Conservation (phyloP, 75 land plant genomes). For the Picea sitchensis region DNA sequence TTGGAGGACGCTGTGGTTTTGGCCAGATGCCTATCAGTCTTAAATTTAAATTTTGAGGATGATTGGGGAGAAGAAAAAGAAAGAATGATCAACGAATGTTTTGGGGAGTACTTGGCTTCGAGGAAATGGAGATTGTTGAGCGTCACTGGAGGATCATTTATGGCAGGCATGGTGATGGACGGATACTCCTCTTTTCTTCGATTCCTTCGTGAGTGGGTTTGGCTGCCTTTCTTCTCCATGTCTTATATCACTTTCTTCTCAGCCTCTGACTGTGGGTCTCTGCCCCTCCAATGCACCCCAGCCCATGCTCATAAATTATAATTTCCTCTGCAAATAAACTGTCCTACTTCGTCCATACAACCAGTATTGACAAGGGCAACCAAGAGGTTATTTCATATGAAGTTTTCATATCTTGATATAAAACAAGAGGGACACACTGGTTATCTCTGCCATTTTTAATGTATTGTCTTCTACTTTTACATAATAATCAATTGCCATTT, state of each 20-base stretch:
- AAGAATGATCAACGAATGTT: constrained; percentile 11
- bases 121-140: constrained; percentile 36
- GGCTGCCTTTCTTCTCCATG: constrained; percentile 18
- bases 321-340: too few species aligned
- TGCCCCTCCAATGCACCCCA: not conserved
- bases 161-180: constrained; percentile 22
- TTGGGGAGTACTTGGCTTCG: constrained; percentile 27
- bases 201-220: constrained; percentile 17
- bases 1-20: constrained; percentile 63
- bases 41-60: not conserved
- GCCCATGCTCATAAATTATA: too few species aligned
- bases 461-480: too few species aligned
- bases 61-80: not conserved
- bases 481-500: too few species aligned
- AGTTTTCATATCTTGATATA: too few species aligned
- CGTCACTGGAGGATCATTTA: constrained; percentile 14
- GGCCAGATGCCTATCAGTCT: constrained; percentile 20
- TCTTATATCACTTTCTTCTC: not conserved
- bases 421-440: too few species aligned
- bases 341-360: too few species aligned
- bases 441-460: too few species aligned
- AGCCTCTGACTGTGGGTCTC: constrained; percentile 21
- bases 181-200: constrained; percentile 4
- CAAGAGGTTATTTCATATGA: too few species aligned
- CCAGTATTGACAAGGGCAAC: too few species aligned